Percentiles rank a stretch among this genome's conserved stretches.
Conservation (phyloP, 306 rosid species). For the Arachis stenosperma region DNA sequence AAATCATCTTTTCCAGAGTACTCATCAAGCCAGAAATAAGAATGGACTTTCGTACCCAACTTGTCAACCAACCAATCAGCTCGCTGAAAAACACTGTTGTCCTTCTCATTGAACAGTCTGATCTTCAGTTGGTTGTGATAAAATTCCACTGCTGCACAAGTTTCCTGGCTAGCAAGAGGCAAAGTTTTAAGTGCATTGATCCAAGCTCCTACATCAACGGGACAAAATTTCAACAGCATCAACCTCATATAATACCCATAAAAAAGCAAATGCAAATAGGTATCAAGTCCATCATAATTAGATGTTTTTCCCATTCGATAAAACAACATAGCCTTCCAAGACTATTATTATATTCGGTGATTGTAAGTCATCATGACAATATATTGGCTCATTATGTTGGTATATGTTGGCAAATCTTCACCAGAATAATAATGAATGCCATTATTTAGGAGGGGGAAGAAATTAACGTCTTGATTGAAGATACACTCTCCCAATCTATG, state of each 20-base stretch:
- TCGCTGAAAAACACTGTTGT: slow-evolving; percentile 61
- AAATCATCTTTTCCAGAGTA: slow-evolving; percentile 77
- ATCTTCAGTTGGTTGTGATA: slow-evolving; percentile 82
- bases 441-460: neutral
- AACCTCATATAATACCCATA: slow-evolving; percentile 20
- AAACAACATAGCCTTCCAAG: neutral
- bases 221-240: slow-evolving; percentile 33
- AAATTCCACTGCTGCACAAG: slow-evolving; percentile 79
- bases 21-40: slow-evolving; percentile 95
- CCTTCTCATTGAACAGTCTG: slow-evolving; percentile 76
- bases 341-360: slow-evolving; percentile 9
- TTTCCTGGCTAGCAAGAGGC: slow-evolving; percentile 86
- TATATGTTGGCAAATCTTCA: neutral
- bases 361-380: slow-evolving; percentile 5
- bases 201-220: slow-evolving; percentile 68
- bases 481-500: neutral
- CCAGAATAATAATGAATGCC: neutral
- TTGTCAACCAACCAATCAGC: slow-evolving; percentile 87
- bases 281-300: neutral
- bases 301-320: slow-evolving; percentile 6
- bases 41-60: slow-evolving; percentile 82
- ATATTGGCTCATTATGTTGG: neutral
- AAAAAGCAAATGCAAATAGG: slow-evolving; percentile 14
- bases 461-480: neutral
- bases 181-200: slow-evolving; percentile 61